These are phyloP conservation scores for Lolium perenne DNA, from an alignment of 176 grass and related monocot genomes.

Conservation along the genomic window DNA sequence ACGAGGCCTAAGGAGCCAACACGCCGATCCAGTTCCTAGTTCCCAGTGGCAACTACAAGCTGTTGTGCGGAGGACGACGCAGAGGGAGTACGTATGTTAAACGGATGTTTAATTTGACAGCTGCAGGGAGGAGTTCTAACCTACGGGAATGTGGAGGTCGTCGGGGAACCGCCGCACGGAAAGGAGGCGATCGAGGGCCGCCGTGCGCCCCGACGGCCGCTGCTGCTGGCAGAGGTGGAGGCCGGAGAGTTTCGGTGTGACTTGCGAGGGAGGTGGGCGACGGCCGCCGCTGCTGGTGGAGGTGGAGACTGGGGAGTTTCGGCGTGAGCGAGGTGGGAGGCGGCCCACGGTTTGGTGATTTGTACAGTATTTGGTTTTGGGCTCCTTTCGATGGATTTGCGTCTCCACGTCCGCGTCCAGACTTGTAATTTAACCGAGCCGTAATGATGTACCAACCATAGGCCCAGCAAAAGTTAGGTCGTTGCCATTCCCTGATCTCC, in stretches of 20 bases:
- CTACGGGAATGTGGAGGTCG: not conserved
- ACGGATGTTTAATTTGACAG: too few species aligned
- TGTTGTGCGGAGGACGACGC: not conserved
- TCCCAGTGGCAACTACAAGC: not conserved
- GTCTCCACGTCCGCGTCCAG: not conserved
- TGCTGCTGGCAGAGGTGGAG: not conserved
- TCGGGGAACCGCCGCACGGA: not conserved
- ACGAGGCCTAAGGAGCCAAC: not conserved
- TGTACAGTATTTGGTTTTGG: not conserved
- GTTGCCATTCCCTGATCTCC: too few species aligned
- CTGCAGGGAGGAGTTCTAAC: not conserved
- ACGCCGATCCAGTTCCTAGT: not conserved
- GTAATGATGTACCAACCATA: too few species aligned
- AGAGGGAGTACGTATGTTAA: too few species aligned
- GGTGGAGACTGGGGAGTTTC: too few species aligned
- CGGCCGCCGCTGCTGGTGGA: too few species aligned
- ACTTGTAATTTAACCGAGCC: not conserved
- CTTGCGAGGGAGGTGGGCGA: too few species aligned
- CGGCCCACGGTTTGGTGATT: not conserved
- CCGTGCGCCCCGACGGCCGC: constrained; percentile 13
- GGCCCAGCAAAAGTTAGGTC: not conserved
- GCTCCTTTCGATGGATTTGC: not conserved
- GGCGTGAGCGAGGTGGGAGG: not conserved
- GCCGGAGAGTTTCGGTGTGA: not conserved
- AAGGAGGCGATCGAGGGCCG: not conserved